Base-by-base conservation (phyloP, 257 asterid genomes). In the Primulina tabacum region DNA sequence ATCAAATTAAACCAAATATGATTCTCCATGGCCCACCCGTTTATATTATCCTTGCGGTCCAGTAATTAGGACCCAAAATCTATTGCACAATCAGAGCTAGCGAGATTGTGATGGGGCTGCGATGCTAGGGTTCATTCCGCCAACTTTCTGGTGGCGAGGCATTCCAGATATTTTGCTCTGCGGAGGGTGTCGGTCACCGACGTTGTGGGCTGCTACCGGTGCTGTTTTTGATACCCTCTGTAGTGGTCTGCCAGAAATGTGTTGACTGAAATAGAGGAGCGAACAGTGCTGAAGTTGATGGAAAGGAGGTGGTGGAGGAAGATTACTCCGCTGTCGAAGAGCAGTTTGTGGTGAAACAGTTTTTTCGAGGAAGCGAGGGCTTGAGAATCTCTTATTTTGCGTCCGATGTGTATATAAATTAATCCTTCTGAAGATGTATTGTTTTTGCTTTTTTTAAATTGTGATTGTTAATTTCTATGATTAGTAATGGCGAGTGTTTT, bases 81-180 rank as follows among this genome's bases (percentile, higher is more conserved):
- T 74, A 68, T 63, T 86, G 92, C 64, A 83, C 26, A 70, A 60
- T 65, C 91, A 11, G 91, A 86, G 73, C 75, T 74, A 55, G 91
- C 87, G 53, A 67, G 75, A 33, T 70, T 86, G 40, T 86, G 89
- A 74, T 86, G 85, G 87, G 80, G 70, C 60, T 86, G 89, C 83
- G 92, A 86, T 76, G 82, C 78, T 24, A 76, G 68, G 65, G 92
- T 86, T 6, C 87, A 86, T 77, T 75, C 84, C 28, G 92, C 86
- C 68, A 86, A 86, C 63, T 86, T 86, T 18, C 75, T 82, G 29
- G 89, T 76, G 73, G 87, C 83, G 60, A 75, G 78, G 32, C 89
- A 86, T 9, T 64, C 71, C 0, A 76, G 87, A 29, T 62, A 40
- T 34, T 34, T 20, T 79, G 38, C 77, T 86, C 60, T 86, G 92